Evolutionary conservation across 805 yeast genomes (phyloP).

Genomic region (Tetrapisispora namnaoensis): DNA sequence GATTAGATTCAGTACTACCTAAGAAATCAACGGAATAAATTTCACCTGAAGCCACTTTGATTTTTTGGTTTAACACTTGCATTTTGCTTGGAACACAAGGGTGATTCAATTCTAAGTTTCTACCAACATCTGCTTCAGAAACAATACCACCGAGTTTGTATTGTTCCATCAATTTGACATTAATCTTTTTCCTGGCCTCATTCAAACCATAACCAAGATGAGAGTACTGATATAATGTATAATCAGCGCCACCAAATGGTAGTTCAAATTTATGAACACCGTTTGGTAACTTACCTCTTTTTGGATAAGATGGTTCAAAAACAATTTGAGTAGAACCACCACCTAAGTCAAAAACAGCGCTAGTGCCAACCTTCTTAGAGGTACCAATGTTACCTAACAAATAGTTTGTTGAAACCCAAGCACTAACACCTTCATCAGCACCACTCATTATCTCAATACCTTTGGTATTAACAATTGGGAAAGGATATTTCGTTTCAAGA

Average conservation of each 20-base stretch:
- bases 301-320: conserved; percentile 77
- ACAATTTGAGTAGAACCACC: conserved; percentile 99
- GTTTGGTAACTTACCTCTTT: conserved; percentile 55
- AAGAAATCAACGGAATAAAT: conserved; percentile 45
- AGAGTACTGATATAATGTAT: conserved; percentile 81
- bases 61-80: conserved; percentile 48
- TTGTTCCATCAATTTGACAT: conserved; percentile 49
- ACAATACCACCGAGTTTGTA: conserved; percentile 36
- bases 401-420: conserved; percentile 96
- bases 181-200: conserved; percentile 83
- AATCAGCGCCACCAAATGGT: conserved; percentile 71
- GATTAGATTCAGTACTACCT: conserved; percentile 56
- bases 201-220: conserved; percentile 94
- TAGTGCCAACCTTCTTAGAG: conserved; percentile 65
- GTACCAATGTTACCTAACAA: conserved; percentile 88
- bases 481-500: conserved; percentile 74
- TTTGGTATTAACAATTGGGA: conserved; percentile 78
- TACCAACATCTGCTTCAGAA: conserved; percentile 30
- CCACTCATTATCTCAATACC: conserved; percentile 95
- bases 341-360: conserved; percentile 95
- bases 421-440: conserved; percentile 93
- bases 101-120: conserved; percentile 43
- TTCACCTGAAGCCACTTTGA: conserved; percentile 41
- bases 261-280: conserved; percentile 85
- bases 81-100: conserved; percentile 87